phyloP scores from a whole-genome alignment of 768 basidiomycete species.

The Tylopilus sp. region DNA sequence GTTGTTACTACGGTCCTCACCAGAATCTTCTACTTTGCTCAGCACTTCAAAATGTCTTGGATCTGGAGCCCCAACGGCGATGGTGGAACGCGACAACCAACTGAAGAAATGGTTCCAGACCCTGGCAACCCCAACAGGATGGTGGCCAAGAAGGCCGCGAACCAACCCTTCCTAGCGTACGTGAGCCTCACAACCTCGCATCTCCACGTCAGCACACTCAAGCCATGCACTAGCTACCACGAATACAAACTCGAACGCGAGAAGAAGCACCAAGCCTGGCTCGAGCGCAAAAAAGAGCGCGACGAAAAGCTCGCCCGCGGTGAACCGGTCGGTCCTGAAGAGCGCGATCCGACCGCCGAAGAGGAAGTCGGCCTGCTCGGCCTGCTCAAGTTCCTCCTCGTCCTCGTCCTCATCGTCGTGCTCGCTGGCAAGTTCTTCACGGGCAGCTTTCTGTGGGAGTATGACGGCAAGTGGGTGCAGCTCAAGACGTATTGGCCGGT shows the following conservation, averaged over 20 bases:
- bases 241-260: conserved; percentile 63
- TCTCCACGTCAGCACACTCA: not conserved
- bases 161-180: conserved; percentile 80
- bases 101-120: conserved; percentile 55
- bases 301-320: conserved; percentile 72
- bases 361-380: conserved; percentile 62
- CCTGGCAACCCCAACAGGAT: conserved; percentile 61
- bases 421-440: conserved; percentile 82
- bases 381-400: conserved; percentile 66
- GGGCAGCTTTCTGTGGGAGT: conserved; percentile 85
- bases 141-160: conserved; percentile 81
- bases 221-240: conserved; percentile 47
- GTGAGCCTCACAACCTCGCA: conserved; percentile 27
- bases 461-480: conserved; percentile 59
- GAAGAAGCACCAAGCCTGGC: conserved; percentile 59
- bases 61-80: conserved; percentile 45
- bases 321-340: conserved; percentile 68
- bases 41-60: conserved; percentile 57
- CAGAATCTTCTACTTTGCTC: not conserved
- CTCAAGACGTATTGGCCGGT: conserved; percentile 67
- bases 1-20: not conserved
- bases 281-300: conserved; percentile 66
- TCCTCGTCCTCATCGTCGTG: conserved; percentile 47
- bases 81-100: conserved; percentile 35
- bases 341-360: conserved; percentile 68